Evolutionary conservation across 345 rosid species (phyloP).

Genomic region (Eucalyptus paniculata): DNA sequence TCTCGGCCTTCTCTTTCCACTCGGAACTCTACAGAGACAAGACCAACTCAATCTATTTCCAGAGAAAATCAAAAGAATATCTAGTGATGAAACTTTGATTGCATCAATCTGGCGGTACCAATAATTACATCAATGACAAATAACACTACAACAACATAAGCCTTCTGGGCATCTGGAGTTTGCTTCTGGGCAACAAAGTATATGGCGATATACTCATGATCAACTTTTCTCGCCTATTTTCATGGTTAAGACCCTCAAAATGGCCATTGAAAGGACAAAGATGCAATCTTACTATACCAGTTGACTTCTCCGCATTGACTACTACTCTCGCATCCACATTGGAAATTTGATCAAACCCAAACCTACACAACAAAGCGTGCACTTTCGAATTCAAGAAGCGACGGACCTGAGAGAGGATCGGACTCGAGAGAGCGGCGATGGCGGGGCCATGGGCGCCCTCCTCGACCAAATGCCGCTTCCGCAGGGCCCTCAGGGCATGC

Average conservation of each 20-base stretch:
- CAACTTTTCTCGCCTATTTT: not conserved
- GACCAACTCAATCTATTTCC: not conserved
- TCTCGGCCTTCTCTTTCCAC: slow-evolving; percentile 92
- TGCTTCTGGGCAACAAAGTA: not conserved
- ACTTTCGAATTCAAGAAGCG: not conserved
- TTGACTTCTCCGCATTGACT: not conserved
- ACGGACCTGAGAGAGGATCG: slow-evolving; percentile 68
- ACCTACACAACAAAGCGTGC: not conserved
- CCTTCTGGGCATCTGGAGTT: not conserved
- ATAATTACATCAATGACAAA: not conserved
- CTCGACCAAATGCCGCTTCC: slow-evolving; percentile 77
- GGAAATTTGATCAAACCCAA: not conserved
- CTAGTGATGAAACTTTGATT: not conserved
- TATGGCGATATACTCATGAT: not conserved
- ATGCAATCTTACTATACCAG: not conserved
- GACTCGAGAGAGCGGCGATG: slow-evolving; percentile 60
- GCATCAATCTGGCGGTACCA: not conserved
- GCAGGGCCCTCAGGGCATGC: slow-evolving; percentile 73
- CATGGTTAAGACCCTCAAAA: not conserved
- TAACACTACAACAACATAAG: not conserved
- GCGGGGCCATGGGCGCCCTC: slow-evolving; percentile 95
- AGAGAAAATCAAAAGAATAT: not conserved
- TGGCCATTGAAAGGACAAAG: not conserved
- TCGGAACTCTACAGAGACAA: slow-evolving; percentile 56
- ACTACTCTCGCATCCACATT: not conserved